Conservation (phyloP, 1,284 basidiomycete genomes). For the Cryptococcus sp. region DNA sequence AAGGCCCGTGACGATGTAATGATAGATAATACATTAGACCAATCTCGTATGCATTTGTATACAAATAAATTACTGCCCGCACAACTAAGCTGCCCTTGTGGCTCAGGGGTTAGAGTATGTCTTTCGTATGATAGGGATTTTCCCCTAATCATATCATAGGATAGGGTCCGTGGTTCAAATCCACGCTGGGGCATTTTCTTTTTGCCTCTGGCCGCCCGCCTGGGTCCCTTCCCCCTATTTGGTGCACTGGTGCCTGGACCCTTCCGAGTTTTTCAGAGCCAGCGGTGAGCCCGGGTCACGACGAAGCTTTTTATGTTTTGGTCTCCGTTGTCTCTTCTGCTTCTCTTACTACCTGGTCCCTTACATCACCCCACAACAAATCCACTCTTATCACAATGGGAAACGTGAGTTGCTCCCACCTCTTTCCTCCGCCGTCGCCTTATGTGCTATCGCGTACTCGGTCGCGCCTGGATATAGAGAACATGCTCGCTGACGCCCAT, state of each 20-base stretch:
- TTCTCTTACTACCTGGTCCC: not conserved
- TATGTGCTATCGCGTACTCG: too few species aligned
- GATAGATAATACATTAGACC: too few species aligned
- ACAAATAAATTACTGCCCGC: too few species aligned
- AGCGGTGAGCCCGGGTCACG: not conserved
- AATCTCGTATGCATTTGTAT: too few species aligned
- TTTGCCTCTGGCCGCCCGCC: not conserved
- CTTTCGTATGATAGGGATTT: slow-evolving; percentile 9
- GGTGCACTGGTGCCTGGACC: not conserved
- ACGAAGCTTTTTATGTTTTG: not conserved
- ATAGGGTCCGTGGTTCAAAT: slow-evolving; percentile 14
- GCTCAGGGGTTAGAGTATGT: slow-evolving; percentile 19
- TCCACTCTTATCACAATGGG: not conserved
- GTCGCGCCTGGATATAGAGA: not conserved
- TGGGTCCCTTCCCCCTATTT: not conserved
- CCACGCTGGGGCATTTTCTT: slow-evolving; percentile 10
- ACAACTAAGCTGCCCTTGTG: slow-evolving; percentile 6
- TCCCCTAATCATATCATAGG: not conserved
- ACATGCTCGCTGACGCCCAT: not conserved
- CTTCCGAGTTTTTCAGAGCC: not conserved
- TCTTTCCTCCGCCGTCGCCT: not conserved
- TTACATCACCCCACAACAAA: not conserved
- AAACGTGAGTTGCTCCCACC: not conserved
- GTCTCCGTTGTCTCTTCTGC: not conserved
- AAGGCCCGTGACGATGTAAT: too few species aligned